Percentiles rank a stretch among this genome's conserved stretches.
phyloP scores from a whole-genome alignment of 2,329 filamentous ascomycete genomes.

The Plectosphaerella plurivora region DNA sequence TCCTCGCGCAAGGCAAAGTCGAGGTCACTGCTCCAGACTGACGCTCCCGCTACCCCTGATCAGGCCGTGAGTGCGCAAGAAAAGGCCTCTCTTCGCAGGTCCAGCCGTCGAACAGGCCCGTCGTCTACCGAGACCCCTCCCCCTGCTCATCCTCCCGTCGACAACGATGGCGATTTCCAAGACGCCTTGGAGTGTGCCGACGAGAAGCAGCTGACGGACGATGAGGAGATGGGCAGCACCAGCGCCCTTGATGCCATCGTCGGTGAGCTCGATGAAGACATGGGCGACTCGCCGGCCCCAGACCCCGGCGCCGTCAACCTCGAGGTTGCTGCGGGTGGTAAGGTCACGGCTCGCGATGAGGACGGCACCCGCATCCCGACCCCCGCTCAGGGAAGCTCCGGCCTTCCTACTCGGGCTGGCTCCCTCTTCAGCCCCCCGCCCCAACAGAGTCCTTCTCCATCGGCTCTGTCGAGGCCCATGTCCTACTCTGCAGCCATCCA shows the following conservation, averaged over 20 bases:
- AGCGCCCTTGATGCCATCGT: constrained; percentile 78
- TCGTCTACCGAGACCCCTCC: constrained; percentile 46
- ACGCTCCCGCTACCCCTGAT: constrained; percentile 37
- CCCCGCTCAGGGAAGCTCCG: constrained; percentile 56
- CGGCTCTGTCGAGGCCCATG: constrained; percentile 57
- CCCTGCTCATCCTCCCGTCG: constrained; percentile 45
- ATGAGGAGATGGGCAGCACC: constrained; percentile 62
- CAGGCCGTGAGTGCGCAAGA: constrained; percentile 47
- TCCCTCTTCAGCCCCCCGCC: constrained; percentile 33
- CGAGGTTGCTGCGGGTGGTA: constrained; percentile 80
- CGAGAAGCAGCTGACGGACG: constrained; percentile 75
- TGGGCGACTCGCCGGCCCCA: constrained; percentile 65
- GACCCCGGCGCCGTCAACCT: constrained; percentile 88
- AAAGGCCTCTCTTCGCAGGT: constrained; percentile 57
- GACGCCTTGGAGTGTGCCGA: constrained; percentile 87
- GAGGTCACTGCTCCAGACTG: constrained; percentile 35
- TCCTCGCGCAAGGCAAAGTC: constrained; percentile 40
- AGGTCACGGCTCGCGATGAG: constrained; percentile 85
- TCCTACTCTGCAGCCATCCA: constrained; percentile 85
- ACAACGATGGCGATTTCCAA: constrained; percentile 57
- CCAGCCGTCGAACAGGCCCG: constrained; percentile 53
- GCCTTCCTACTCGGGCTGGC: constrained; percentile 32
- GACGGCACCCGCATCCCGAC: constrained; percentile 85
- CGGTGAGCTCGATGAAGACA: constrained; percentile 84
- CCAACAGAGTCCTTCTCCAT: constrained; percentile 40